Conservation (phyloP, 2,329 filamentous ascomycete species). For the Penicillium psychrosexuale region DNA sequence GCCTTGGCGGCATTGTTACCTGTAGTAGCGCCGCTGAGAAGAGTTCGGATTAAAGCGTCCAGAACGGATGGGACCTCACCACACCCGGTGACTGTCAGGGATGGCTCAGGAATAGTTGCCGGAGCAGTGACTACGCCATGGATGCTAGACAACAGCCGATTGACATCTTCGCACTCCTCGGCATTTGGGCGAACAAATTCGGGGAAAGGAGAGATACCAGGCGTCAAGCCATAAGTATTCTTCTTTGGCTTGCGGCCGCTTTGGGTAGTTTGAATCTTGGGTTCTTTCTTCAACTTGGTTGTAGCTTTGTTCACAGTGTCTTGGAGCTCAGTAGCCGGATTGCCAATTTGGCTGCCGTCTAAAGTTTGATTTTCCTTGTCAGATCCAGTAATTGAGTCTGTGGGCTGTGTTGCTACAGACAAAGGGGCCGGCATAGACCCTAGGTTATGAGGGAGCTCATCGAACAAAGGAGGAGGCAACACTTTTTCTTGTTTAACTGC, state of each 20-base stretch:
- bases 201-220: slow-evolving; percentile 63
- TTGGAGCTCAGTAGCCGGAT: slow-evolving; percentile 14
- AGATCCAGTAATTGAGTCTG: background rate
- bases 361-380: slow-evolving; percentile 11
- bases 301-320: slow-evolving; percentile 20
- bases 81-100: slow-evolving; percentile 67
- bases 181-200: slow-evolving; percentile 62
- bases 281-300: slow-evolving; percentile 7
- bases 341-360: slow-evolving; percentile 6
- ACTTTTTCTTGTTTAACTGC: slow-evolving; percentile 12
- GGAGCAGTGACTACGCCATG: slow-evolving; percentile 67
- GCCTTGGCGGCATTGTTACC: slow-evolving; percentile 62
- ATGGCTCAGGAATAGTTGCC: slow-evolving; percentile 65
- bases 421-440: slow-evolving; percentile 32
- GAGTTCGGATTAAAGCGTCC: slow-evolving; percentile 61
- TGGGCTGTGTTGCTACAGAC: background rate
- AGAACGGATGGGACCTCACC: slow-evolving; percentile 64
- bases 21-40: slow-evolving; percentile 60
- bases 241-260: slow-evolving; percentile 17
- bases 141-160: slow-evolving; percentile 59
- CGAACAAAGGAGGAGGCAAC: slow-evolving; percentile 3
- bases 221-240: slow-evolving; percentile 52
- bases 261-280: slow-evolving; percentile 1
- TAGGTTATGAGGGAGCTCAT: slow-evolving; percentile 58
- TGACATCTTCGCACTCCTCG: slow-evolving; percentile 68